Evolutionary conservation across 768 basidiomycete species (phyloP).

Genomic region (Strobilomyces confusus): DNA sequence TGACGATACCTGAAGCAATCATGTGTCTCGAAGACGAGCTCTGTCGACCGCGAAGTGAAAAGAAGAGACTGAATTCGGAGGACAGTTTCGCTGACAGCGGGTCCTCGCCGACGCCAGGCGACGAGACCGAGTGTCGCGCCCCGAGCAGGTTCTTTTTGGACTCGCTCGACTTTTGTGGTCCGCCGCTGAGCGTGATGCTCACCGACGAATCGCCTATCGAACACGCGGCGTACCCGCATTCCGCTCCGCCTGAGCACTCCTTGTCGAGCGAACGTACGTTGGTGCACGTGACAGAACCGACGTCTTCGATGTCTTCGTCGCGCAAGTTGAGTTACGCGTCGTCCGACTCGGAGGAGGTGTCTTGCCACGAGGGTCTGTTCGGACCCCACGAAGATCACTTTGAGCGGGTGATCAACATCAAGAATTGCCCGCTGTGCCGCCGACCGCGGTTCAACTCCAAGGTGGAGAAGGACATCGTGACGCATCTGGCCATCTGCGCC

Average conservation of each 20-base stretch:
- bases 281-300: constrained; percentile 28
- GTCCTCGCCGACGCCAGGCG: constrained; percentile 51
- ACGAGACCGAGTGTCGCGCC: constrained; percentile 23
- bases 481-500: constrained; percentile 95
- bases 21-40: constrained; percentile 84
- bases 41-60: constrained; percentile 66
- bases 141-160: constrained; percentile 45
- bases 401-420: constrained; percentile 93
- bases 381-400: constrained; percentile 36
- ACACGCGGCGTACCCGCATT: constrained; percentile 4
- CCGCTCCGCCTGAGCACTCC: constrained; percentile 23
- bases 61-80: constrained; percentile 56
- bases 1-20: constrained; percentile 78
- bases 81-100: constrained; percentile 42
- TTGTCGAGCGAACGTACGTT: constrained; percentile 43
- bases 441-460: constrained; percentile 80
- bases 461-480: constrained; percentile 91
- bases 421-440: constrained; percentile 92
- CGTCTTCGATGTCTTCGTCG: constrained; percentile 9
- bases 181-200: constrained; percentile 31
- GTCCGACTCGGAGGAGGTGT: constrained; percentile 43
- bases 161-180: constrained; percentile 61
- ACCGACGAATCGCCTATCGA: constrained; percentile 31
- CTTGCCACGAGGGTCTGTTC: constrained; percentile 11
- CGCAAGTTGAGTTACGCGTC: constrained; percentile 39